Evolutionary conservation across 2,329 filamentous ascomycete genomes (phyloP).

Genomic region (Sphaerulina populicola): DNA sequence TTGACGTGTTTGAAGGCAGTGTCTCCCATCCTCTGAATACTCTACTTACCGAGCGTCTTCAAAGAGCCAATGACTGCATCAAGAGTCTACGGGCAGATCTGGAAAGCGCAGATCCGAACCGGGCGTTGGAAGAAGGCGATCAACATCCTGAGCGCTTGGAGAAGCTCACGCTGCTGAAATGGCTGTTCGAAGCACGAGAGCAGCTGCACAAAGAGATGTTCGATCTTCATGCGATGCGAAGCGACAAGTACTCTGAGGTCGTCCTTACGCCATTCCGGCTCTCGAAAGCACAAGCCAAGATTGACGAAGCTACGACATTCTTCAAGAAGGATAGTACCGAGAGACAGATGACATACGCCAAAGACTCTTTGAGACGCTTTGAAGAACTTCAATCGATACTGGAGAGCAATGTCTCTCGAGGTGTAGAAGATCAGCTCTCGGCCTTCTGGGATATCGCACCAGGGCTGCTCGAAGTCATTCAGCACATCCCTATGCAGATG

Average conservation of each 20-base stretch:
- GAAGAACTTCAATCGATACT: slow-evolving; percentile 70
- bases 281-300: slow-evolving; percentile 64
- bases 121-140: slow-evolving; percentile 89
- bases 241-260: slow-evolving; percentile 76
- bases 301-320: slow-evolving; percentile 69
- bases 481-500: slow-evolving; percentile 59
- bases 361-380: slow-evolving; percentile 62
- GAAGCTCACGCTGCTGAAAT: slow-evolving; percentile 88
- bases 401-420: slow-evolving; percentile 74
- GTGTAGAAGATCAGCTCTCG: slow-evolving; percentile 82
- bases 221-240: slow-evolving; percentile 70
- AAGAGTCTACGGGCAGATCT: slow-evolving; percentile 64
- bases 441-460: slow-evolving; percentile 98
- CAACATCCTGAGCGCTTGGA: slow-evolving; percentile 90
- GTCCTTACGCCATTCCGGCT: slow-evolving; percentile 74
- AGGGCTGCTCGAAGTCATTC: slow-evolving; percentile 64
- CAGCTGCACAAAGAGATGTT: slow-evolving; percentile 75
- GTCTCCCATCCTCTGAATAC: slow-evolving; percentile 80
- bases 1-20: slow-evolving; percentile 72
- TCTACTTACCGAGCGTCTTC: slow-evolving; percentile 66
- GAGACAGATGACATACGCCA: slow-evolving; percentile 61
- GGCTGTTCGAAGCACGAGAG: slow-evolving; percentile 94
- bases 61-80: slow-evolving; percentile 66
- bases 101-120: slow-evolving; percentile 64
- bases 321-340: slow-evolving; percentile 68